Conservation (phyloP, 169 alveolate species). For the Amoebophrya sp. region DNA sequence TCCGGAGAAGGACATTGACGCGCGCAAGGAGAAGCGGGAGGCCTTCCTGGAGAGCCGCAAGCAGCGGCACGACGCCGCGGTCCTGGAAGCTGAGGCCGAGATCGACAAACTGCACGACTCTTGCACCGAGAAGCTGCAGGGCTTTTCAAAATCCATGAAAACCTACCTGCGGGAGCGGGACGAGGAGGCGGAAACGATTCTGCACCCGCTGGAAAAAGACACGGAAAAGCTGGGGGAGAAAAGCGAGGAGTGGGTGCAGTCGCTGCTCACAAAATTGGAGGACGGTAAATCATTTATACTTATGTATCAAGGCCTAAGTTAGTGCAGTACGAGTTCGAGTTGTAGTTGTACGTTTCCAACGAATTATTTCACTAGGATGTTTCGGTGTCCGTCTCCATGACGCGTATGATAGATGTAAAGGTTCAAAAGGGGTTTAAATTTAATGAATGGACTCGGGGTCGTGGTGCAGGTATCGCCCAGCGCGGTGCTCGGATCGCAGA, state of each 20-base stretch:
- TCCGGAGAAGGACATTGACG: neutral
- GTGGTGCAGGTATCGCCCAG: no score
- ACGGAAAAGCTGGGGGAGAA: neutral
- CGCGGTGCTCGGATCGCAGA: no score
- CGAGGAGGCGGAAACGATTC: neutral
- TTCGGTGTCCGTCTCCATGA: no score
- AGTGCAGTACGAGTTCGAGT: no score
- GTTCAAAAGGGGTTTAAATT: no score
- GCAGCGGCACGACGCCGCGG: neutral
- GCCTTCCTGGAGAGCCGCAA: neutral
- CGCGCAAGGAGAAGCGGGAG: neutral
- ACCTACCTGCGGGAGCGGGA: neutral
- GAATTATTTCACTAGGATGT: no score
- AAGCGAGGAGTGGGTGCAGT: neutral
- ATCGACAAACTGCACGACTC: neutral
- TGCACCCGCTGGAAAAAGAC: neutral
- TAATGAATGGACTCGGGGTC: no score
- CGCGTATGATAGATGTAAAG: no score
- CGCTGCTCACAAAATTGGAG: neutral
- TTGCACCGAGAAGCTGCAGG: neutral
- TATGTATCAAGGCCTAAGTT: neutral
- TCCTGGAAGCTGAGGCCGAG: neutral
- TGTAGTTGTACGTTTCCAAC: no score
- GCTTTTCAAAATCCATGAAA: neutral
- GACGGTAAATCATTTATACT: neutral